Evolutionary conservation across 176 grass and related monocot genomes (phyloP).

Genomic region (Phoenix dactylifera): DNA sequence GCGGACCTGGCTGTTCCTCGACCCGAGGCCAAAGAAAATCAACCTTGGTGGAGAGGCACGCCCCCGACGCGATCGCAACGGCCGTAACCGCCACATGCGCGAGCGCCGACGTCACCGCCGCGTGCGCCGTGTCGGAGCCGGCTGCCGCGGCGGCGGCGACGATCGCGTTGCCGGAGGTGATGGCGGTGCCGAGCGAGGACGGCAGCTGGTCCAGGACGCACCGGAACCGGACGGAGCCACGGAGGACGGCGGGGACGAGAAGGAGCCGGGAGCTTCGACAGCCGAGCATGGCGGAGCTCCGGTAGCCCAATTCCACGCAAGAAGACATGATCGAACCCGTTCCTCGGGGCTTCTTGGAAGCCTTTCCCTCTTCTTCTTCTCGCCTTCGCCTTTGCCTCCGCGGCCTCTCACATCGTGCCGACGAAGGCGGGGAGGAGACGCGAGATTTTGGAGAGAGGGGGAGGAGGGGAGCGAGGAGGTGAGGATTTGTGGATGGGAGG

Average conservation of each 20-base stretch:
- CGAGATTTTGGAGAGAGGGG: not conserved
- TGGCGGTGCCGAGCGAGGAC: conserved; percentile 46
- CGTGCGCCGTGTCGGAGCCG: conserved; percentile 43
- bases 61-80: conserved; percentile 94
- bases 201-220: conserved; percentile 59
- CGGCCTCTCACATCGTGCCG: not conserved
- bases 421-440: not conserved
- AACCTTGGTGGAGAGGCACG: conserved; percentile 89
- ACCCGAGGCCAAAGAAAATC: conserved; percentile 93
- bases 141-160: conserved; percentile 47
- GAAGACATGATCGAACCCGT: not conserved
- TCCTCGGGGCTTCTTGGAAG: not conserved
- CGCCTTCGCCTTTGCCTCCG: not conserved
- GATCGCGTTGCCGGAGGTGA: conserved; percentile 64
- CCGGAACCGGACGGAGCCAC: conserved; percentile 42
- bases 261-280: conserved; percentile 28
- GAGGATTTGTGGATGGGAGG: no score
- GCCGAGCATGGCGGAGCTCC: conserved; percentile 36
- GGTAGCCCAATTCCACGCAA: conserved; percentile 3
- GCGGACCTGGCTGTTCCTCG: conserved; percentile 65
- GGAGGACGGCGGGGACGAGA: conserved; percentile 22
- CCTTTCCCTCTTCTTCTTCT: not conserved
- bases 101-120: conserved; percentile 69
- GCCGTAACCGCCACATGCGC: conserved; percentile 84
- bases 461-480: not conserved